Evolutionary conservation across 1,139 yeast species (phyloP).

Genomic region (Suhomyces wounanorum): DNA sequence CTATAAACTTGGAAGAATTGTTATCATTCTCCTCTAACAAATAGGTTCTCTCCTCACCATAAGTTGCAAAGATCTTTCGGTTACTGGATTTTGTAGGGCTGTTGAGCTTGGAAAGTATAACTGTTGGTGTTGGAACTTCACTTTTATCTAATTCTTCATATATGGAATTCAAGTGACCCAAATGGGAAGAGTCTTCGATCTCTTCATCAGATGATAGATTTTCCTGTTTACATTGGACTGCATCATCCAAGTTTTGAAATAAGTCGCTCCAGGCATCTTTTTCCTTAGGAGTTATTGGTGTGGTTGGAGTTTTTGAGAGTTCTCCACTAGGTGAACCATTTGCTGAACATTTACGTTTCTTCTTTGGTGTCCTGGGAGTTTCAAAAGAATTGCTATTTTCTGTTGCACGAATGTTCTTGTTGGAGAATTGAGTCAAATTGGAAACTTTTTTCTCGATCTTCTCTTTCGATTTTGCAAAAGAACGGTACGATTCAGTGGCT

Average conservation of each 20-base stretch:
- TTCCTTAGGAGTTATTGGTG: conserved; percentile 17
- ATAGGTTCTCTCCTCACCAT: conserved; percentile 28
- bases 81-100: background rate
- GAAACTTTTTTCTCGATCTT: background rate
- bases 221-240: background rate
- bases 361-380: conserved; percentile 1
- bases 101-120: background rate
- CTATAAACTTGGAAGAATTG: conserved; percentile 5
- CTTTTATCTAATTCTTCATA: conserved; percentile 3
- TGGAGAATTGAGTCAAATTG: background rate
- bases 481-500: background rate
- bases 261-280: conserved; percentile 26
- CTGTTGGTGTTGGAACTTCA: background rate
- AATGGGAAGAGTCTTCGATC: conserved; percentile 1
- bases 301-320: background rate
- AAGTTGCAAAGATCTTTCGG: conserved; percentile 9
- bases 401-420: background rate
- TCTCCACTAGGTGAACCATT: background rate
- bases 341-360: background rate
- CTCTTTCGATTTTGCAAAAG: background rate
- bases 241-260: conserved; percentile 19
- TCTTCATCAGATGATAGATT: conserved; percentile 4
- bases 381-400: background rate
- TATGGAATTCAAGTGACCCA: conserved; percentile 1
- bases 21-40: conserved; percentile 17